Percentiles rank a stretch among this genome's conserved stretches.
phyloP scores from a whole-genome alignment of 1,284 basidiomycete genomes.

The Apiotrichum akiyoshidainum region DNA sequence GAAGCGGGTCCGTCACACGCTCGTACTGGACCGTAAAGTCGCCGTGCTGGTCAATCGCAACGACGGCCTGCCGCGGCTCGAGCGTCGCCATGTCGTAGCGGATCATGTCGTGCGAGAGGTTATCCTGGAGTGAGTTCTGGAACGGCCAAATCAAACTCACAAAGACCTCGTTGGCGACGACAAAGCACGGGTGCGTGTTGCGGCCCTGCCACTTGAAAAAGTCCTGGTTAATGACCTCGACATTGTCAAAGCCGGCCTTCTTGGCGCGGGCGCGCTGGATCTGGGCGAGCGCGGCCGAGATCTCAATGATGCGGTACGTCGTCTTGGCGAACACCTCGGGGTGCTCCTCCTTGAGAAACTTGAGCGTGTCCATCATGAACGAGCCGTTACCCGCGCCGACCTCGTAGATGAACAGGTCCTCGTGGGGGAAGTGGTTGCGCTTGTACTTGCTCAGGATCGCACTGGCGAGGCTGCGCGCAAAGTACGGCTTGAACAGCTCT shows the following conservation, averaged over 20 bases:
- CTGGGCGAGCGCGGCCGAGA: conserved; percentile 71
- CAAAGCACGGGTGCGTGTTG: conserved; percentile 81
- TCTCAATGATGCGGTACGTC: conserved; percentile 83
- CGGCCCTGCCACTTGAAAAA: conserved; percentile 76
- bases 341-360: conserved; percentile 71
- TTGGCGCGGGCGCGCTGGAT: conserved; percentile 65
- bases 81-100: conserved; percentile 78
- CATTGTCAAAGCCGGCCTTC: conserved; percentile 57
- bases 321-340: conserved; percentile 91
- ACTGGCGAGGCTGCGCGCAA: conserved; percentile 82
- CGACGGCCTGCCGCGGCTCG: conserved; percentile 77
- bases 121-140: conserved; percentile 57
- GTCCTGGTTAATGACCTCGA: conserved; percentile 73
- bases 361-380: conserved; percentile 80
- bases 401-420: conserved; percentile 94
- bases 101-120: conserved; percentile 93
- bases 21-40: conserved; percentile 85
- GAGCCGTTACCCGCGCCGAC: conserved; percentile 97
- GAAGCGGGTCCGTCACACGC: conserved; percentile 78
- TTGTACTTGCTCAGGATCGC: conserved; percentile 89
- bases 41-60: conserved; percentile 74
- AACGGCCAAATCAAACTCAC: not conserved
- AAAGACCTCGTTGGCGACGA: conserved; percentile 92
- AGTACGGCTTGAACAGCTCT: conserved; percentile 97
- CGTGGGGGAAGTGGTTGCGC: conserved; percentile 89